A percentile compares a stretch with the other conserved stretches of the same genome.
Evolutionary conservation across 129 eudicot genomes (phyloP).

Genomic region (Gnaphalium uliginosum): DNA sequence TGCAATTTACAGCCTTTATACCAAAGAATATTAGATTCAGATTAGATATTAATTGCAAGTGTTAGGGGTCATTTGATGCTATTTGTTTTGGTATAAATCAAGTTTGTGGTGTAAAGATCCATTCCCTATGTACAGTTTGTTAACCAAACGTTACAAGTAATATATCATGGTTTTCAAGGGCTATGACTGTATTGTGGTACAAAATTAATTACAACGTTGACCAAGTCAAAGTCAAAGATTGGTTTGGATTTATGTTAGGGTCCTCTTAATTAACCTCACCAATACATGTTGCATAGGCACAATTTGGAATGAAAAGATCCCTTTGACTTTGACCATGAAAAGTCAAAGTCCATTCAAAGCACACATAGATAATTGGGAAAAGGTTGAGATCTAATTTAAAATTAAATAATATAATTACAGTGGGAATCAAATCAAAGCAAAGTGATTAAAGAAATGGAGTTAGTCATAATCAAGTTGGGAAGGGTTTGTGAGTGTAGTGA

Average conservation of each 20-base stretch:
- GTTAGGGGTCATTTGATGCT: not conserved
- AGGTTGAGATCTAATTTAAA: slow-evolving; percentile 32
- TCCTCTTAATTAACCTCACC: slow-evolving; percentile 4
- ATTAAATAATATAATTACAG: slow-evolving; percentile 22
- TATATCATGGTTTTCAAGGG: no score
- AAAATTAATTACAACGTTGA: not conserved
- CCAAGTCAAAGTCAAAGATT: slow-evolving; percentile 36
- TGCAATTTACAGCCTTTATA: not conserved
- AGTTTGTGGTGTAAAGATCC: not conserved
- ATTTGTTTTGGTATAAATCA: not conserved
- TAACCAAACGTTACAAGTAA: not conserved
- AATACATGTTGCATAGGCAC: slow-evolving; percentile 7
- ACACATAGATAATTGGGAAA: slow-evolving; percentile 28
- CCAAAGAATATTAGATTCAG: not conserved
- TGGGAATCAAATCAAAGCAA: slow-evolving; percentile 51
- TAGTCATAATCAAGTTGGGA: slow-evolving; percentile 39
- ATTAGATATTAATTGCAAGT: not conserved
- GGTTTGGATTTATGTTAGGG: slow-evolving; percentile 20
- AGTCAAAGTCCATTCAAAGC: slow-evolving; percentile 32
- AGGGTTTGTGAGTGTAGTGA: slow-evolving; percentile 36
- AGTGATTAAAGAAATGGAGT: slow-evolving; percentile 37
- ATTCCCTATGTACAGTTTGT: not conserved
- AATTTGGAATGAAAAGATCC: slow-evolving; percentile 14
- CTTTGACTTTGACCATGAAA: slow-evolving; percentile 37
- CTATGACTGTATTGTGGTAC: no score